Percentiles rank a stretch among this genome's conserved stretches.
These are phyloP conservation scores for Colletotrichum limetticola DNA, from an alignment of 2,329 filamentous ascomycete genomes.

Conservation along the genomic window DNA sequence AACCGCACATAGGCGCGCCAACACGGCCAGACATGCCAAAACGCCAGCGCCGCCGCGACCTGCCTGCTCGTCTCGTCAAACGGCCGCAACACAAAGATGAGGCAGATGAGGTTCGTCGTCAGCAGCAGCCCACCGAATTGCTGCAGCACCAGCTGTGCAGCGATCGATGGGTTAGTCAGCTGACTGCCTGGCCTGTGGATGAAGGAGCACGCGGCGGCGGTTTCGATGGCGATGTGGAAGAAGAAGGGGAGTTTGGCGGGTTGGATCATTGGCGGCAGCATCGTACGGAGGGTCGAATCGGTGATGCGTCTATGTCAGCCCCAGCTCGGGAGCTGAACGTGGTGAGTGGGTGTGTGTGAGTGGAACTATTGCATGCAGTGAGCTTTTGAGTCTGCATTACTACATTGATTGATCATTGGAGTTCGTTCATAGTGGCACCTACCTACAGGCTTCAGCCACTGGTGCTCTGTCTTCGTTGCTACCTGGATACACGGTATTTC, in stretches of 20 bases:
- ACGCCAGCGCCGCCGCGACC: conserved; percentile 53
- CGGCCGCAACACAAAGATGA: conserved; percentile 46
- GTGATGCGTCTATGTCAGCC: background rate
- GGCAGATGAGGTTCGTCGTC: conserved; percentile 55
- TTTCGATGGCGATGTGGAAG: conserved; percentile 51
- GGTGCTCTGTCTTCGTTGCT: background rate
- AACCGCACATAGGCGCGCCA: conserved; percentile 54
- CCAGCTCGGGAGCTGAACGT: background rate
- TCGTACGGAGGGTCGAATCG: conserved; percentile 11
- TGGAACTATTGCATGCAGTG: background rate
- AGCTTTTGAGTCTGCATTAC: no score
- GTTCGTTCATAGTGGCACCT: background rate
- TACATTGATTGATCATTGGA: background rate
- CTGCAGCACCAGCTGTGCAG: conserved; percentile 55
- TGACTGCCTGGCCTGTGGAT: conserved; percentile 54
- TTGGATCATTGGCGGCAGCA: conserved; percentile 28
- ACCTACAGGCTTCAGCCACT: background rate
- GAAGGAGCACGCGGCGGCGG: conserved; percentile 58
- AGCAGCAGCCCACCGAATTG: conserved; percentile 60
- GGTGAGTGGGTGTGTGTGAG: background rate
- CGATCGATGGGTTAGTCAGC: conserved; percentile 51
- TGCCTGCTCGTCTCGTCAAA: conserved; percentile 46
- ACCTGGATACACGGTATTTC: background rate
- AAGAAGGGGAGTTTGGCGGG: conserved; percentile 47
- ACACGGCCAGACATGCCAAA: conserved; percentile 61